These are phyloP conservation scores for Teratosphaeriaceae sp. DNA, from an alignment of 2,329 filamentous ascomycete genomes.

Conservation along the genomic window DNA sequence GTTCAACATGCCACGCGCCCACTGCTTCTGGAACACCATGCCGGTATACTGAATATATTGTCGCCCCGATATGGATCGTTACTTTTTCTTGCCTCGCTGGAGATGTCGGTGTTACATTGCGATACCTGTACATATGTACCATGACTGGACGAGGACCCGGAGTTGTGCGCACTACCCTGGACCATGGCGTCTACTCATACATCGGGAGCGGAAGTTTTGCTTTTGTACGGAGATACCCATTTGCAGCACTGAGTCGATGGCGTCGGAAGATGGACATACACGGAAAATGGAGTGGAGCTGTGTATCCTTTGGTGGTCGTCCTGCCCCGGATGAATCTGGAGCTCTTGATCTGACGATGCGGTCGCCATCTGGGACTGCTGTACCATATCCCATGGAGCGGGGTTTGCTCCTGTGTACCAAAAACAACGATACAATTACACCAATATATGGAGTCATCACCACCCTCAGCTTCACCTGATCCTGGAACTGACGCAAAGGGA, in stretches of 20 bases:
- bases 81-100: neutral
- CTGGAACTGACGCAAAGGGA: no score
- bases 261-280: neutral
- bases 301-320: neutral
- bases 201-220: neutral
- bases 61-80: neutral
- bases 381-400: no score
- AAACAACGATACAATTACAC: no score
- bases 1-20: constrained; percentile 17
- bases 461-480: no score
- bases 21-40: constrained; percentile 17
- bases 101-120: neutral
- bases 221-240: neutral
- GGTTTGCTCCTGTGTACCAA: no score
- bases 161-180: neutral
- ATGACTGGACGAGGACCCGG: neutral
- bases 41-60: constrained; percentile 9
- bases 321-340: neutral
- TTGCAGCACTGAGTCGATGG: neutral
- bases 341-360: no score
- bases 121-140: neutral
- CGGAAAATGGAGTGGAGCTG: no score
- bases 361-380: no score
- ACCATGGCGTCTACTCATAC: neutral
- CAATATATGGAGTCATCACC: no score